Evolutionary conservation across 1,284 basidiomycete genomes (phyloP), one percentile per base, ranked within the genome.

Genomic region (Cutaneotrichosporon arboriforme): DNA sequence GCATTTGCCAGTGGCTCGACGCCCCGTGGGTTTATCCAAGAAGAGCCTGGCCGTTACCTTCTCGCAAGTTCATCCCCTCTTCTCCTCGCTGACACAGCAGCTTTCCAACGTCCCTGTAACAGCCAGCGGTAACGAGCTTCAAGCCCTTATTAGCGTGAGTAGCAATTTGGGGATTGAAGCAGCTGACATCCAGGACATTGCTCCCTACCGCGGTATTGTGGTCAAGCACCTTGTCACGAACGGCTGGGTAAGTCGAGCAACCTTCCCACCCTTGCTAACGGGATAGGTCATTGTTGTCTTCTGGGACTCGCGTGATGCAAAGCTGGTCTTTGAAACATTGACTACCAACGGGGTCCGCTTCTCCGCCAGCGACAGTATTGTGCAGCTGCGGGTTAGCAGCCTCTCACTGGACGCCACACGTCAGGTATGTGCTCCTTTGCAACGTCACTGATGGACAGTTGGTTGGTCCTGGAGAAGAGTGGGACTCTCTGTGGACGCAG

Each of bases 261-360:
- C 15, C 9, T 20, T 14, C 12, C 8, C n/a, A 36, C n/a, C n/a
- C n/a, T 18, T 36, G 37, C 43, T 49, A 5, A 53, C 23, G 0
- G 7, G 5, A 17, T 34, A 74, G 72, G 54, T 72, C 20, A 55
- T 73, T 12, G 55, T 69, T 2, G 58, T 54, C 31, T 72, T 73
- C 58, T 62, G 61, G 43, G 72, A 74, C 59, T 52, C 66, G 8
- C 64, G 72, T 13, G 52, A 71, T 31, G 63, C 70, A 1, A 5
- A 44, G 23, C 65, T 61, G 44, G 57, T 72, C 0, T 61, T 59
- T 40, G 21, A 61, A 2, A 40, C 49, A 17, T 56, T 74, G 10
- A 58, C 53, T 8, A 15, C 17, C 10, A 49, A 45, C 22, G 40
- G 56, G 4, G 53, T 67, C 17, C 14, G 41, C 20, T 55, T 73